Evolutionary conservation across 1,284 basidiomycete species (phyloP).

Genomic region (Moniliophthora roreri): DNA sequence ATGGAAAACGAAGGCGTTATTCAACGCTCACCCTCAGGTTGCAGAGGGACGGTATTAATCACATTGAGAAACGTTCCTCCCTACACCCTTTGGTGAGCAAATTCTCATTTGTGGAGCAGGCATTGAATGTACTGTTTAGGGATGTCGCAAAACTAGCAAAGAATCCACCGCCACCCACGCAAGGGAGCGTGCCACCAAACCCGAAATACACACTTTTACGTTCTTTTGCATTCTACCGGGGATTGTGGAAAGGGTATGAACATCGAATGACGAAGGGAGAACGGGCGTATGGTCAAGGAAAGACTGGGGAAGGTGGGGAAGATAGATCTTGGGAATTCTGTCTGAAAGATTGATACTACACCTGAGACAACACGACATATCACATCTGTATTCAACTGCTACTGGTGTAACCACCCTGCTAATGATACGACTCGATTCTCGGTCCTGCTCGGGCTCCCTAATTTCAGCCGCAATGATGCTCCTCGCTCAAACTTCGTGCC

Average conservation of each 20-base stretch:
- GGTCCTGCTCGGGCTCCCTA: no score
- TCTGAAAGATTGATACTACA: slow-evolving; percentile 36
- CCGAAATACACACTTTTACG: slow-evolving; percentile 75
- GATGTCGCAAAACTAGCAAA: slow-evolving; percentile 81
- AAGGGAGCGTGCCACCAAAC: slow-evolving; percentile 47
- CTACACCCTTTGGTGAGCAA: slow-evolving; percentile 82
- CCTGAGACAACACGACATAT: no score
- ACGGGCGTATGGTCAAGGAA: slow-evolving; percentile 61
- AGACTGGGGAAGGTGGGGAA: slow-evolving; percentile 69
- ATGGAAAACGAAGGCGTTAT: slow-evolving; percentile 25
- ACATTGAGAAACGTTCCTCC: slow-evolving; percentile 87
- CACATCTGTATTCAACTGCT: no score
- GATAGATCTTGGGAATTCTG: slow-evolving; percentile 82
- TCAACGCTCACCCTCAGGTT: slow-evolving; percentile 18
- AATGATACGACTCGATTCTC: no score
- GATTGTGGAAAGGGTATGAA: slow-evolving; percentile 80
- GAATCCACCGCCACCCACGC: slow-evolving; percentile 53
- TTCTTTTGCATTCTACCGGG: slow-evolving; percentile 81
- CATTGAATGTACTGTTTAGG: slow-evolving; percentile 42
- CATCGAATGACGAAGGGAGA: slow-evolving; percentile 92
- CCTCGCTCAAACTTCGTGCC: no score
- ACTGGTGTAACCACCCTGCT: no score
- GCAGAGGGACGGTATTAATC: slow-evolving; percentile 74
- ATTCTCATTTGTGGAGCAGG: slow-evolving; percentile 8
- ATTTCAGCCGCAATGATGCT: no score